phyloP scores from a whole-genome alignment of 2,329 filamentous ascomycete genomes.

The Apiospora saccharicola region DNA sequence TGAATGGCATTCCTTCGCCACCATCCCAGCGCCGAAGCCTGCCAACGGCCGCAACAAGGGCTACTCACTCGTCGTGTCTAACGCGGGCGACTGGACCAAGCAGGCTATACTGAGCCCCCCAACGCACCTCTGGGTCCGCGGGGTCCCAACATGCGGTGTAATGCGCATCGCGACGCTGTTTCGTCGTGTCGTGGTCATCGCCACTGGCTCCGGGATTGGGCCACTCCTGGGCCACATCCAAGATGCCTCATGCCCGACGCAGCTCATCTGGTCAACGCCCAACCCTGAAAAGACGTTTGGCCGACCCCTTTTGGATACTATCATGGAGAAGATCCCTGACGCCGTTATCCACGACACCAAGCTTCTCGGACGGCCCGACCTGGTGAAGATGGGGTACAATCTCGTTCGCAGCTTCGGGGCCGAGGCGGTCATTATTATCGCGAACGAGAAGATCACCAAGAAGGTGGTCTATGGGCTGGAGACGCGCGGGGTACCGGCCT shows the following conservation, averaged over 20 bases:
- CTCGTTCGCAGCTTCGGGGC: conserved; percentile 61
- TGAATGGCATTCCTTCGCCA: conserved; percentile 81
- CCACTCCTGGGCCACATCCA: conserved; percentile 70
- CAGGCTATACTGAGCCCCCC: conserved; percentile 69
- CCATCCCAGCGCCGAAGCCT: conserved; percentile 65
- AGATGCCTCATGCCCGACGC: conserved; percentile 52
- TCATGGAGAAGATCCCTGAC: conserved; percentile 64
- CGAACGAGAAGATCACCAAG: conserved; percentile 72
- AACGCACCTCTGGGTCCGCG: conserved; percentile 70
- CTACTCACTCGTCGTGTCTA: conserved; percentile 75
- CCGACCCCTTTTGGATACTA: conserved; percentile 58
- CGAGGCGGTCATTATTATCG: conserved; percentile 78
- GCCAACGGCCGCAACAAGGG: conserved; percentile 50
- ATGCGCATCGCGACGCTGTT: conserved; percentile 73
- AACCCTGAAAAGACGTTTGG: conserved; percentile 70
- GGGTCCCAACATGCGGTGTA: conserved; percentile 71
- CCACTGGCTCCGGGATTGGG: conserved; percentile 77
- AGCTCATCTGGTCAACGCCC: conserved; percentile 74
- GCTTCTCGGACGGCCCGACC: conserved; percentile 63
- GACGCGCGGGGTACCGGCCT: conserved; percentile 69
- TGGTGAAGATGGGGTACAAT: conserved; percentile 58
- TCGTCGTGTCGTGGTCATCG: conserved; percentile 69
- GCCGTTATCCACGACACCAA: conserved; percentile 75
- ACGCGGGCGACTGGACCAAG: conserved; percentile 78
- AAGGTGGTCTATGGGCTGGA: conserved; percentile 75